Evolutionary conservation across 305 asterid species (phyloP).

Genomic region (Plantago rigida): DNA sequence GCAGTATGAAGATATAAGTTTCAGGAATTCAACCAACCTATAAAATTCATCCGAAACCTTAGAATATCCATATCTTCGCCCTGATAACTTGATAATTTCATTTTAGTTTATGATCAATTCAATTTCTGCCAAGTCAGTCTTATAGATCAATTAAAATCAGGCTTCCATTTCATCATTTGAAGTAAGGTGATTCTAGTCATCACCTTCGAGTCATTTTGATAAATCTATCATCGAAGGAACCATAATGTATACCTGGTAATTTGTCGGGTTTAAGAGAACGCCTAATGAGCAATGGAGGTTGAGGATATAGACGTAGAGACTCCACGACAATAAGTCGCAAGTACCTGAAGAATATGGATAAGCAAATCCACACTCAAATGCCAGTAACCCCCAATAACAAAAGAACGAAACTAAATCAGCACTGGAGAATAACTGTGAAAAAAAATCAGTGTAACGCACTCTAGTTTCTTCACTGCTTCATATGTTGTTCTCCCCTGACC

Average conservation of each 20-base stretch:
- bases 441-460: constrained; percentile 31
- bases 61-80: too few species aligned
- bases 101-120: too few species aligned
- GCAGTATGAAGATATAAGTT: constrained; percentile 23
- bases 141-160: too few species aligned
- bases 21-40: neutral
- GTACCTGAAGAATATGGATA: constrained; percentile 44
- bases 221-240: neutral
- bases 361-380: constrained; percentile 3
- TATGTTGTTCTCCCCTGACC: constrained; percentile 49
- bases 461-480: constrained; percentile 64
- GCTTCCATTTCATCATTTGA: neutral
- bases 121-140: too few species aligned
- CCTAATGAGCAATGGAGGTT: constrained; percentile 92
- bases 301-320: constrained; percentile 79
- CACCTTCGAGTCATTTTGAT: neutral
- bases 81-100: too few species aligned
- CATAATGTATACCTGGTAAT: constrained; percentile 53
- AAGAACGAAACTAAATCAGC: neutral
- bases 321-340: constrained; percentile 85
- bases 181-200: neutral
- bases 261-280: constrained; percentile 70
- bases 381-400: neutral
- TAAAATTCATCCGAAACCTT: too few species aligned
- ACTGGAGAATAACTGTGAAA: too few species aligned